A percentile compares a stretch with the other conserved stretches of the same genome.
Conservation (phyloP, 1,139 yeast genomes). For the Eremothecium cymbalariae region DNA sequence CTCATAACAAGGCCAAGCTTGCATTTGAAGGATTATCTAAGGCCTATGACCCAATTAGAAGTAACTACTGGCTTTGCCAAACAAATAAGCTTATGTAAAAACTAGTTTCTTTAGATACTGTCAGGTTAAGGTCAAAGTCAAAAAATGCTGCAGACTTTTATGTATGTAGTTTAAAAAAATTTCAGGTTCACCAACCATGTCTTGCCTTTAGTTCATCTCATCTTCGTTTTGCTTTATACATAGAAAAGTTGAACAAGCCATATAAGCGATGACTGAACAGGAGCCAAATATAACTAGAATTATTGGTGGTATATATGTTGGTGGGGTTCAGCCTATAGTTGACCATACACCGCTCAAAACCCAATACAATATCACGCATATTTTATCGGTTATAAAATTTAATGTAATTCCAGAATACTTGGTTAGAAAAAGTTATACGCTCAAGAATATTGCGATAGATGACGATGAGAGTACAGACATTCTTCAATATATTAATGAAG, state of each 20-base stretch:
- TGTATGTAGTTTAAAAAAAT: too few relatives aligned
- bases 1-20: conserved; percentile 33
- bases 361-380: conserved; percentile 51
- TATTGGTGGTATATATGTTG: conserved; percentile 57
- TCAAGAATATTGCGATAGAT: conserved; percentile 59
- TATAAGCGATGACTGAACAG: conserved; percentile 29
- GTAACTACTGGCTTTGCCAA: conserved; percentile 52
- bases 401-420: conserved; percentile 45
- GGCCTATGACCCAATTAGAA: conserved; percentile 59
- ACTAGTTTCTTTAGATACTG: too few relatives aligned
- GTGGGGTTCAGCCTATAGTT: conserved; percentile 49
- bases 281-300: conserved; percentile 37
- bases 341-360: conserved; percentile 38
- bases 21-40: conserved; percentile 44
- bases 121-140: too few relatives aligned
- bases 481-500: conserved; percentile 48
- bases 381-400: conserved; percentile 62
- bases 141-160: too few relatives aligned
- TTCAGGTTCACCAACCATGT: too few relatives aligned
- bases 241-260: too few relatives aligned
- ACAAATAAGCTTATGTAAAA: conserved; percentile 1
- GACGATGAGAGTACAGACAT: conserved; percentile 60
- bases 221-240: too few relatives aligned
- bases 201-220: too few relatives aligned
- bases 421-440: conserved; percentile 39